phyloP scores from a whole-genome alignment of 495 filamentous ascomycete species.

The Podospora australis region DNA sequence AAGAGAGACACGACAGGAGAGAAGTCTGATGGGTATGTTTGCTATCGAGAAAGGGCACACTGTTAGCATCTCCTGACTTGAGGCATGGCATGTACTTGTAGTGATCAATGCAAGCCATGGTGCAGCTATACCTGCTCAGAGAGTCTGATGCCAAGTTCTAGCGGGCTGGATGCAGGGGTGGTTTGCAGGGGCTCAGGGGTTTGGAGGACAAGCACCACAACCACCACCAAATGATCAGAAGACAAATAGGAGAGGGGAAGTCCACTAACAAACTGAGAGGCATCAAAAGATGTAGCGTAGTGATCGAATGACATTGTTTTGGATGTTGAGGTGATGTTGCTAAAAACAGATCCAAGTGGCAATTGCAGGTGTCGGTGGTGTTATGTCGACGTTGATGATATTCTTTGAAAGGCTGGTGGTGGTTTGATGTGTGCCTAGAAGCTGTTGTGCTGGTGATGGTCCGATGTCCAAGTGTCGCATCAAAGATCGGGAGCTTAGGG shows the following conservation, averaged over 20 bases:
- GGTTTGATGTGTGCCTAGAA: neutral
- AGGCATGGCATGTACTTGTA: neutral
- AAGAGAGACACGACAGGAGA: conserved; percentile 22
- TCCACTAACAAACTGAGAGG: conserved; percentile 20
- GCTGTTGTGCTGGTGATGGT: conserved; percentile 4
- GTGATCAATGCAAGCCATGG: neutral
- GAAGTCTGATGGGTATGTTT: conserved; percentile 17
- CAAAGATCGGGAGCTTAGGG: conserved; percentile 2
- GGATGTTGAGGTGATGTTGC: too few species aligned
- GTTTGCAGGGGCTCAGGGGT: neutral
- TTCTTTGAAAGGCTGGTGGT: neutral
- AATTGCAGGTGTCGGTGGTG: too few species aligned
- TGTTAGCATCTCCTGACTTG: conserved; percentile 8
- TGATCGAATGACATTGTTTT: conserved; percentile 22
- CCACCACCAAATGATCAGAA: neutral
- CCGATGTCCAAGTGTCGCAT: neutral
- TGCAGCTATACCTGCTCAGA: neutral
- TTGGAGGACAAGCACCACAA: neutral
- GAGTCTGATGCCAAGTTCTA: neutral
- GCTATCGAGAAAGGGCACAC: conserved; percentile 9
- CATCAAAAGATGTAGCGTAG: conserved; percentile 18
- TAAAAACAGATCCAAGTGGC: too few species aligned
- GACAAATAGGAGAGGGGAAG: conserved; percentile 1
- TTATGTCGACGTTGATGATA: conserved; percentile 13
- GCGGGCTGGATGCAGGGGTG: neutral